These are phyloP conservation scores for Naganishia randhawae DNA, from an alignment of 768 basidiomycete genomes.

Conservation along the genomic window DNA sequence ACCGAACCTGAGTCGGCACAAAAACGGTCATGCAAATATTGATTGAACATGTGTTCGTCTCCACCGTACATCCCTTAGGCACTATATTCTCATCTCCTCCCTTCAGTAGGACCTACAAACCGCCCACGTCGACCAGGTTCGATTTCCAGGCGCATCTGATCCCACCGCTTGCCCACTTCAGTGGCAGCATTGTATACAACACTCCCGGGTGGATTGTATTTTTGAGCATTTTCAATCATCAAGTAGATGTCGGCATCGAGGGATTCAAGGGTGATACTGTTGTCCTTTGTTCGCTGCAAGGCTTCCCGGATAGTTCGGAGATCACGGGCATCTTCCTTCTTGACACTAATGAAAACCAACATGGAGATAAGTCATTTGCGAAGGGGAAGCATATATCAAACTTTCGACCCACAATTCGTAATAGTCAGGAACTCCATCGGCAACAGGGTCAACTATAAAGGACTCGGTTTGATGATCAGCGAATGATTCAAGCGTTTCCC, in stretches of 20 bases:
- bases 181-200: slow-evolving; percentile 5
- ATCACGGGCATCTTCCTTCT: slow-evolving; percentile 80
- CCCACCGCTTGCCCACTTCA: slow-evolving; percentile 15
- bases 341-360: slow-evolving; percentile 56
- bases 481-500: neutral
- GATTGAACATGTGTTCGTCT: too few relatives aligned
- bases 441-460: slow-evolving; percentile 84
- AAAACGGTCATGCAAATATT: too few relatives aligned
- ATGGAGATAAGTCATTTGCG: neutral
- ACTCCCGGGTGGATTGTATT: slow-evolving; percentile 61
- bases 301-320: slow-evolving; percentile 73
- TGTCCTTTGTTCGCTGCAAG: slow-evolving; percentile 65
- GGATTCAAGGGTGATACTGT: slow-evolving; percentile 70
- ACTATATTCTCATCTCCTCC: neutral
- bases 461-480: slow-evolving; percentile 54
- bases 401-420: slow-evolving; percentile 59
- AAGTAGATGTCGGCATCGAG: slow-evolving; percentile 81
- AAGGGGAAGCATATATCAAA: neutral
- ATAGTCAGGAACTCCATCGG: slow-evolving; percentile 78
- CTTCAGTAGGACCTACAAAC: neutral
- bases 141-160: slow-evolving; percentile 5
- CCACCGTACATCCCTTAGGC: neutral
- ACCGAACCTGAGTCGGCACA: too few relatives aligned
- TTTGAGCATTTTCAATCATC: slow-evolving; percentile 82
- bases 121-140: slow-evolving; percentile 10